Conservation (phyloP, 192 early-diverging fungal species). For the Coemansia sp. region DNA sequence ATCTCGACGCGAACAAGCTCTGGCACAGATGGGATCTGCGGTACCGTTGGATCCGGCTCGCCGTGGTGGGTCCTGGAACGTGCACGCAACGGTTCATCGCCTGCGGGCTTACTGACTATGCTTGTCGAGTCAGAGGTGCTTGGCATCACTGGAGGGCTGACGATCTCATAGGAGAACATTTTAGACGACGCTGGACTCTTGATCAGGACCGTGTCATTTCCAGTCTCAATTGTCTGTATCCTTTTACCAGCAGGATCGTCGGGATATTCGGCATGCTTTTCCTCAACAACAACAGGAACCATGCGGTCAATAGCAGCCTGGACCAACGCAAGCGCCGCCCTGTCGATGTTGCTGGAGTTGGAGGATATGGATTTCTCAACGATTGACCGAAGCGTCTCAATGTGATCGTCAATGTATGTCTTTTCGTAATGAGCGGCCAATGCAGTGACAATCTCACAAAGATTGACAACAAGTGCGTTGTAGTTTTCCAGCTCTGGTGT, state of each 20-base stretch:
- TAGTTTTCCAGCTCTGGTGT: slow-evolving; percentile 27
- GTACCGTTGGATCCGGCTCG: slow-evolving; percentile 29
- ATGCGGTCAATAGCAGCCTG: slow-evolving; percentile 31
- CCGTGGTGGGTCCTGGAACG: slow-evolving; percentile 49
- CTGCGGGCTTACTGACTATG: not conserved
- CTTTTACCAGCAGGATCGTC: not conserved
- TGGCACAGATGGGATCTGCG: slow-evolving; percentile 47
- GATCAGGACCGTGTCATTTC: slow-evolving; percentile 14
- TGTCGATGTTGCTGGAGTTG: slow-evolving; percentile 2
- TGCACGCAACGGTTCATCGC: slow-evolving; percentile 26
- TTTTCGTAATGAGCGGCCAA: slow-evolving; percentile 30
- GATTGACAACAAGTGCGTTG: slow-evolving; percentile 2
- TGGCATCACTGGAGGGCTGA: slow-evolving; percentile 14
- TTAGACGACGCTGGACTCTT: slow-evolving; percentile 9
- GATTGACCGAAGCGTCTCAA: slow-evolving; percentile 27
- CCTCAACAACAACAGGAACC: slow-evolving; percentile 24
- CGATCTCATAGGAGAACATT: slow-evolving; percentile 25
- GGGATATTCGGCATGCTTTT: not conserved
- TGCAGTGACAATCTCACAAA: slow-evolving; percentile 20
- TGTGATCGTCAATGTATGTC: slow-evolving; percentile 31
- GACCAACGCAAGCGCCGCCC: not conserved
- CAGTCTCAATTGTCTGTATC: slow-evolving; percentile 4
- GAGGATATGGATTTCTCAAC: slow-evolving; percentile 13
- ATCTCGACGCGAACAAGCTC: slow-evolving; percentile 55
- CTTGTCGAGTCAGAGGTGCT: slow-evolving; percentile 2